These are phyloP conservation scores for Phialemoniopsis sp. DNA, from an alignment of 2,329 filamentous ascomycete genomes.

Conservation along the genomic window DNA sequence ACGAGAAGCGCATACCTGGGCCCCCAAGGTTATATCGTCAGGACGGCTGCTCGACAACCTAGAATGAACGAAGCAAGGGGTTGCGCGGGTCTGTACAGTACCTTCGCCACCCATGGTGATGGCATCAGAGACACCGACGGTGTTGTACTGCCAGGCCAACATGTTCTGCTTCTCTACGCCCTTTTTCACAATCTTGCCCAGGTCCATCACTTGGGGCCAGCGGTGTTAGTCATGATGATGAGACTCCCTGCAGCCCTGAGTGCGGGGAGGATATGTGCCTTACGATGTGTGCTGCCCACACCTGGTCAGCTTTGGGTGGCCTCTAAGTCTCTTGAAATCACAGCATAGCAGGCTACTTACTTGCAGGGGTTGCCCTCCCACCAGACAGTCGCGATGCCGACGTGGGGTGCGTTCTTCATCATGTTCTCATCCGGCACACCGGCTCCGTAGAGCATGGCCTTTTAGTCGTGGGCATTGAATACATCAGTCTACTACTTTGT, in stretches of 20 bases:
- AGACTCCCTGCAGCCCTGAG: background rate
- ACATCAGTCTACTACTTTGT: background rate
- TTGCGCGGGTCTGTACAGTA: no score
- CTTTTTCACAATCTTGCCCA: constrained; percentile 84
- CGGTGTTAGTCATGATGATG: constrained; percentile 2
- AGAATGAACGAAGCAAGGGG: no score
- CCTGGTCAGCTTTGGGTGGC: background rate
- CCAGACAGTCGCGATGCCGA: constrained; percentile 90
- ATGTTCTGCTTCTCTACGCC: constrained; percentile 77
- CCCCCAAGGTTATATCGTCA: background rate
- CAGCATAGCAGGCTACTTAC: constrained; percentile 43
- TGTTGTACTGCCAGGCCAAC: constrained; percentile 94
- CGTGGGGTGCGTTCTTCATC: constrained; percentile 88
- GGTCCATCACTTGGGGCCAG: constrained; percentile 64
- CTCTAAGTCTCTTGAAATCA: constrained; percentile 21
- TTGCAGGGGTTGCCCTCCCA: constrained; percentile 99
- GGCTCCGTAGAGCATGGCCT: constrained; percentile 94
- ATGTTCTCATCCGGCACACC: constrained; percentile 77
- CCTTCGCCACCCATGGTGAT: constrained; percentile 96
- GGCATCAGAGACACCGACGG: constrained; percentile 81
- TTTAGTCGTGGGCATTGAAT: constrained; percentile 6
- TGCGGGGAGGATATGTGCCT: background rate
- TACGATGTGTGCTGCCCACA: background rate
- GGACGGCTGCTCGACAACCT: no score
- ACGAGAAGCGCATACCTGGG: constrained; percentile 85